Percentiles rank a stretch among this genome's conserved stretches.
These are phyloP conservation scores for Rhododendron mucronatum DNA, from an alignment of 148 eudicot genomes.

Conservation along the genomic window DNA sequence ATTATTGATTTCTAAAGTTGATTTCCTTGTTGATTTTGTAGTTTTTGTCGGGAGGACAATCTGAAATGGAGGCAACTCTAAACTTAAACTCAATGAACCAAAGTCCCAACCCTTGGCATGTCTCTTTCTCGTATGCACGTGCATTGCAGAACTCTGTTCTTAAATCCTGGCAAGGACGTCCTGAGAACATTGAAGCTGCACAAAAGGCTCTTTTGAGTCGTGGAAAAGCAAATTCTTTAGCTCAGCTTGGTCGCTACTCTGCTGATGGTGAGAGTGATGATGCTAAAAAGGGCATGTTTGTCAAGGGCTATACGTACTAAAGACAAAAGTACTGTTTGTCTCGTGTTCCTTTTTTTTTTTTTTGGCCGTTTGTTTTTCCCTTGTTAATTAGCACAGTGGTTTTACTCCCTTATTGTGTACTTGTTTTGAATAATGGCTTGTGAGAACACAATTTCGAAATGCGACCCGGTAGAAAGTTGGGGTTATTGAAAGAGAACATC, in stretches of 20 bases:
- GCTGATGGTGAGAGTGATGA: constrained; percentile 82
- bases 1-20: background rate
- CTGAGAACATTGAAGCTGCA: constrained; percentile 81
- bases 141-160: constrained; percentile 88
- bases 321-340: background rate
- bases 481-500: background rate
- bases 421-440: background rate
- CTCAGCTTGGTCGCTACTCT: constrained; percentile 85
- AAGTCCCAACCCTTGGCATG: constrained; percentile 97
- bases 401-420: background rate
- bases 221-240: constrained; percentile 89
- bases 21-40: constrained; percentile 16
- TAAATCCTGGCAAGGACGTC: constrained; percentile 88
- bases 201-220: constrained; percentile 72
- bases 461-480: background rate
- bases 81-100: constrained; percentile 96
- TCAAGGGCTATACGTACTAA: constrained; percentile 89
- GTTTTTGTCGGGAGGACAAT: constrained; percentile 98
- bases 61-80: constrained; percentile 83
- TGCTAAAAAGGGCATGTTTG: constrained; percentile 93
- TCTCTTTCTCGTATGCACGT: constrained; percentile 92
- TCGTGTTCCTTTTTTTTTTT: background rate
- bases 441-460: background rate
- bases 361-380: background rate
- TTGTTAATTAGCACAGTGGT: background rate